Evolutionary conservation across 2,329 filamentous ascomycete species (phyloP).

Genomic region (Didymella arachidicola): DNA sequence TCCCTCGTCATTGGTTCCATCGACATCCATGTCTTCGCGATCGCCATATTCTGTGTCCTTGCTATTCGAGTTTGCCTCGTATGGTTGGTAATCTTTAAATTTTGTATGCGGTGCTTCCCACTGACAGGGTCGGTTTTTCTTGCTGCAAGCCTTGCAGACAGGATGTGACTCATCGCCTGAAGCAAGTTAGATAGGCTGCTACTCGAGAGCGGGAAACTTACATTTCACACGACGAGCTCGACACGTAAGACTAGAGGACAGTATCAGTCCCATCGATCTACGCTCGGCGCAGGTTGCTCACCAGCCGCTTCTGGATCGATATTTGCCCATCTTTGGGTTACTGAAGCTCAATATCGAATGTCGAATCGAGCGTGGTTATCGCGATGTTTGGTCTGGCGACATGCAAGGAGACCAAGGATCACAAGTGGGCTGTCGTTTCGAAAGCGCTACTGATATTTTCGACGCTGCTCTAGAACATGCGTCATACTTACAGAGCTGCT

Average conservation of each 20-base stretch:
- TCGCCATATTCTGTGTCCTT: slow-evolving; percentile 20
- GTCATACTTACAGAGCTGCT: slow-evolving; percentile 8
- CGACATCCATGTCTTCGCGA: slow-evolving; percentile 25
- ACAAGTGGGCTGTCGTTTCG: slow-evolving; percentile 8
- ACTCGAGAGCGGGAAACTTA: slow-evolving; percentile 15
- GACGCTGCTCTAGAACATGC: slow-evolving; percentile 2
- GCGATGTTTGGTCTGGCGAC: neutral
- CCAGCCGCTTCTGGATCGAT: slow-evolving; percentile 44
- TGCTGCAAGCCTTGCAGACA: slow-evolving; percentile 42
- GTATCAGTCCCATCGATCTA: slow-evolving; percentile 9
- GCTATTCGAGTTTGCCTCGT: slow-evolving; percentile 27
- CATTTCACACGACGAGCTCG: slow-evolving; percentile 45
- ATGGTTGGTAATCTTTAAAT: slow-evolving; percentile 40
- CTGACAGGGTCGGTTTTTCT: slow-evolving; percentile 42
- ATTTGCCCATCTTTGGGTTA: slow-evolving; percentile 36
- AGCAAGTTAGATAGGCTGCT: neutral
- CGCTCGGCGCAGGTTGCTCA: slow-evolving; percentile 24
- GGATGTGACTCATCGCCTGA: slow-evolving; percentile 43
- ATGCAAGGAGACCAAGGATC: neutral
- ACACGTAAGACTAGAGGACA: slow-evolving; percentile 36
- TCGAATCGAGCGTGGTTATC: slow-evolving; percentile 21
- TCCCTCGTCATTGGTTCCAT: slow-evolving; percentile 23
- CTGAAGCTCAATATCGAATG: slow-evolving; percentile 2
- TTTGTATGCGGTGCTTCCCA: slow-evolving; percentile 41
- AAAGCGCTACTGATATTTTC: slow-evolving; percentile 2